A percentile compares a stretch with the other conserved stretches of the same genome.
These are phyloP conservation scores for Backusella tuberculispora DNA, from an alignment of 192 early-diverging fungal genomes.

Conservation along the genomic window DNA sequence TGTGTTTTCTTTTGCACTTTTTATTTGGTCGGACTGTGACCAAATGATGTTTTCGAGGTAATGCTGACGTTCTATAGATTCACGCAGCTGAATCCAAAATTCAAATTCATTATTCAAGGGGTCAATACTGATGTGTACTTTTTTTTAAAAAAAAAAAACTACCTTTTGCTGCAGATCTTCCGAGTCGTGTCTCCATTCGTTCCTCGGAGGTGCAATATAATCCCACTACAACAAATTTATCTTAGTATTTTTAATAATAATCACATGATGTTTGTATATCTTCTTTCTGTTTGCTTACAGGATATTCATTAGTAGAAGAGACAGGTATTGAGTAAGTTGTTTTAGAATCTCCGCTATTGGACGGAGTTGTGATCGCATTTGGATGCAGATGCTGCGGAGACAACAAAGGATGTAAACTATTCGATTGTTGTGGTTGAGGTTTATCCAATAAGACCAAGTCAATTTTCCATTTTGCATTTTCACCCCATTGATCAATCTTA, in stretches of 20 bases:
- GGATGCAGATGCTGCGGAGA: constrained; percentile 18
- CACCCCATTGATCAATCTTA: constrained; percentile 41
- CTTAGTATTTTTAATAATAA: constrained; percentile 18
- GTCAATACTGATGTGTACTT: constrained; percentile 15
- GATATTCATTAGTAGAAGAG: constrained; percentile 21
- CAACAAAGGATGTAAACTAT: constrained; percentile 9
- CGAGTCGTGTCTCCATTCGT: not conserved
- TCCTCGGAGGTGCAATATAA: constrained; percentile 14
- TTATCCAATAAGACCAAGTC: constrained; percentile 36
- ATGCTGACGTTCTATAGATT: constrained; percentile 26
- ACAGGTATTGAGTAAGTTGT: constrained; percentile 2
- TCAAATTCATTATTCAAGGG: constrained; percentile 4
- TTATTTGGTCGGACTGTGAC: constrained; percentile 33
- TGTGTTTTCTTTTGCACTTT: not conserved
- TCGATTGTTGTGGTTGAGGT: constrained; percentile 12
- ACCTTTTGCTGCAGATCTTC: constrained; percentile 36
- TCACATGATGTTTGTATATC: constrained; percentile 9
- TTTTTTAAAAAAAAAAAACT: constrained; percentile 8
- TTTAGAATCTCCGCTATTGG: constrained; percentile 10
- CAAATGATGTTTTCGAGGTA: constrained; percentile 24
- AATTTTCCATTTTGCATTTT: constrained; percentile 41
- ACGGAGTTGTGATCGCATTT: constrained; percentile 17
- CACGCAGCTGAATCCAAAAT: constrained; percentile 25
- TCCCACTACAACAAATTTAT: constrained; percentile 21
- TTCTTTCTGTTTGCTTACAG: constrained; percentile 13